phyloP scores from a whole-genome alignment of 1,139 yeast genomes.

The Debaryomyces fabryi region DNA sequence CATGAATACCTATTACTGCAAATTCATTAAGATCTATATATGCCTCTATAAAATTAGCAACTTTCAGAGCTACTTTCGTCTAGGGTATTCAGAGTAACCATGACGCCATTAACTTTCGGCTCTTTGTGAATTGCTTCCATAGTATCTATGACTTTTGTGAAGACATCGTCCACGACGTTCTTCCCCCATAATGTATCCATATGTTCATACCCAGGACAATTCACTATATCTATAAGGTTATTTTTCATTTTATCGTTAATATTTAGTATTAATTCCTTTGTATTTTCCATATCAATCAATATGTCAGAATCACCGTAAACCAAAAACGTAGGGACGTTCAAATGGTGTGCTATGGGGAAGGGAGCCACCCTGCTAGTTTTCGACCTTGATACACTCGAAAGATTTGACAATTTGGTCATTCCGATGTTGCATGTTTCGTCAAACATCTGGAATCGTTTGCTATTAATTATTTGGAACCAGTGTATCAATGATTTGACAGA shows the following conservation, averaged over 20 bases:
- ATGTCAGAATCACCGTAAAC: conserved; percentile 46
- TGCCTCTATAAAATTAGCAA: neutral
- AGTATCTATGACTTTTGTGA: conserved; percentile 18
- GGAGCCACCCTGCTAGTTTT: conserved; percentile 58
- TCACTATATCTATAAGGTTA: conserved; percentile 26
- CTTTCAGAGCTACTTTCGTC: neutral
- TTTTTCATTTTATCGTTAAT: conserved; percentile 28
- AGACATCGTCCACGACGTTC: conserved; percentile 33
- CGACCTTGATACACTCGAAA: conserved; percentile 23
- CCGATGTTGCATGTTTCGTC: conserved; percentile 43
- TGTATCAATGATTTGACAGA: conserved; percentile 49
- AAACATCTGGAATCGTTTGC: conserved; percentile 49
- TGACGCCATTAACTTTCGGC: neutral
- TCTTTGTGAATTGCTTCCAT: conserved; percentile 10
- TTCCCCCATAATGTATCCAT: conserved; percentile 42
- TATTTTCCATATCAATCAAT: conserved; percentile 43
- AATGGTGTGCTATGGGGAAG: conserved; percentile 49
- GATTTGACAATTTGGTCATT: conserved; percentile 24
- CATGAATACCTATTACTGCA: neutral
- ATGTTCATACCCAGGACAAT: conserved; percentile 35
- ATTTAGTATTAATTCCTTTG: conserved; percentile 26
- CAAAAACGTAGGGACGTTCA: conserved; percentile 44
- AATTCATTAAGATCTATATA: neutral
- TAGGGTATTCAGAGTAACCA: neutral
- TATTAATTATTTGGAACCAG: conserved; percentile 51